A percentile compares a stretch with the other conserved stretches of the same genome.
Conservation (phyloP, 768 basidiomycete species). For the Pleurotus citrinopileatus region DNA sequence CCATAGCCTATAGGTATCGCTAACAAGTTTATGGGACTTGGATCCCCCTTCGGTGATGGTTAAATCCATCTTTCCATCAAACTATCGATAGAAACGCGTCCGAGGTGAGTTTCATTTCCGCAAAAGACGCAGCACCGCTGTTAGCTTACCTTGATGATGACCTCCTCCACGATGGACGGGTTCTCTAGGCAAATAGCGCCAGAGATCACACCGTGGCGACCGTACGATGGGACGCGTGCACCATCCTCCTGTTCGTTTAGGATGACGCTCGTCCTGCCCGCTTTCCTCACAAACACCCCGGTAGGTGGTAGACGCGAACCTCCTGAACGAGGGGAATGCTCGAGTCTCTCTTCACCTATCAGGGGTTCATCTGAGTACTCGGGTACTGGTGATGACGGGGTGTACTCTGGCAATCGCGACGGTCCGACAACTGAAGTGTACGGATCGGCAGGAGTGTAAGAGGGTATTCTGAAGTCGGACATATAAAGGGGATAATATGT, state of each 20-base stretch:
- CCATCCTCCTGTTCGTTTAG: slow-evolving; percentile 46
- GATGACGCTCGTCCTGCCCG: slow-evolving; percentile 38
- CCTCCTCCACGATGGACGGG: slow-evolving; percentile 33
- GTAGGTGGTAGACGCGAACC: slow-evolving; percentile 24
- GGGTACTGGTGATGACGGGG: slow-evolving; percentile 52
- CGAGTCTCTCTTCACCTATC: slow-evolving; percentile 50
- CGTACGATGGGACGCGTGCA: slow-evolving; percentile 38
- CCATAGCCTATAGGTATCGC: slow-evolving; percentile 36
- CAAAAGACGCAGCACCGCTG: neutral
- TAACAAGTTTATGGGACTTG: slow-evolving; percentile 29
- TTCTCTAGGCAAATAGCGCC: slow-evolving; percentile 44
- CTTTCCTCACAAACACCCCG: slow-evolving; percentile 38
- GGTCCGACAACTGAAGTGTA: neutral
- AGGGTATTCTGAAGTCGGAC: slow-evolving; percentile 5
- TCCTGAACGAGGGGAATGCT: slow-evolving; percentile 38
- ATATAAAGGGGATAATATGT: slow-evolving; percentile 8
- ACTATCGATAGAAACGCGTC: slow-evolving; percentile 22
- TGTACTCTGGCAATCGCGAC: slow-evolving; percentile 46
- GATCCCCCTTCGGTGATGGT: slow-evolving; percentile 39
- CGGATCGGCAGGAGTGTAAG: neutral
- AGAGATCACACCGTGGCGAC: slow-evolving; percentile 35
- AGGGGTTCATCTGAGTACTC: slow-evolving; percentile 54
- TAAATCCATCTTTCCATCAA: slow-evolving; percentile 40
- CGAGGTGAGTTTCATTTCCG: neutral
- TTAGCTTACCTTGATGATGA: slow-evolving; percentile 44